phyloP scores from a whole-genome alignment of 306 rosid genomes.

The Carpinus fangiana region DNA sequence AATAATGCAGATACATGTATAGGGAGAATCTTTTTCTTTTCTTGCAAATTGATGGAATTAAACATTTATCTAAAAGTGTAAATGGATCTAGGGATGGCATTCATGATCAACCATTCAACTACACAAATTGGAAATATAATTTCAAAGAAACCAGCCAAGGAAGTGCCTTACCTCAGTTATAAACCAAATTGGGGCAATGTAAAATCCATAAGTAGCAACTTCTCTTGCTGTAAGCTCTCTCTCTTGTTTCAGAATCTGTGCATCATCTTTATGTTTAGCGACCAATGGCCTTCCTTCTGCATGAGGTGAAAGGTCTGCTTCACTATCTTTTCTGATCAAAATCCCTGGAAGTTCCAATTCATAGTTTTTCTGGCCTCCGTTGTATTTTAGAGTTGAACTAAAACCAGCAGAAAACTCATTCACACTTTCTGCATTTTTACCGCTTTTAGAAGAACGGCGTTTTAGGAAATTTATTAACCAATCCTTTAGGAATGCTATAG shows the following conservation, averaged over 20 bases:
- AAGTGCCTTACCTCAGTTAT: conserved; percentile 72
- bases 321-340: conserved; percentile 65
- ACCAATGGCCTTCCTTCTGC: conserved; percentile 70
- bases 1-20: not conserved
- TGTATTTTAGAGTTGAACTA: conserved; percentile 46
- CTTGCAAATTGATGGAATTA: not conserved
- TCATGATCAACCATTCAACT: not conserved
- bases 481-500: conserved; percentile 90
- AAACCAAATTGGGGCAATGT: conserved; percentile 96
- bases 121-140: conserved; percentile 3
- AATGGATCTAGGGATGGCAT: conserved; percentile 12
- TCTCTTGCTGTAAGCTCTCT: conserved; percentile 55
- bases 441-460: conserved; percentile 63
- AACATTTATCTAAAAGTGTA: not conserved
- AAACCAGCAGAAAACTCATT: conserved; percentile 37
- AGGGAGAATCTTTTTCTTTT: not conserved
- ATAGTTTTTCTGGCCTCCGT: conserved; percentile 42
- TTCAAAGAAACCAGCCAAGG: conserved; percentile 22
- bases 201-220: conserved; percentile 83
- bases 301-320: conserved; percentile 49
- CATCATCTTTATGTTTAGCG: conserved; percentile 56
- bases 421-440: conserved; percentile 48
- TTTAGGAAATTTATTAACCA: conserved; percentile 64
- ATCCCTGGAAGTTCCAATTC: conserved; percentile 58
- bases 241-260: conserved; percentile 42